Conservation (phyloP, 805 yeast genomes). For the Starmerella geochares region DNA sequence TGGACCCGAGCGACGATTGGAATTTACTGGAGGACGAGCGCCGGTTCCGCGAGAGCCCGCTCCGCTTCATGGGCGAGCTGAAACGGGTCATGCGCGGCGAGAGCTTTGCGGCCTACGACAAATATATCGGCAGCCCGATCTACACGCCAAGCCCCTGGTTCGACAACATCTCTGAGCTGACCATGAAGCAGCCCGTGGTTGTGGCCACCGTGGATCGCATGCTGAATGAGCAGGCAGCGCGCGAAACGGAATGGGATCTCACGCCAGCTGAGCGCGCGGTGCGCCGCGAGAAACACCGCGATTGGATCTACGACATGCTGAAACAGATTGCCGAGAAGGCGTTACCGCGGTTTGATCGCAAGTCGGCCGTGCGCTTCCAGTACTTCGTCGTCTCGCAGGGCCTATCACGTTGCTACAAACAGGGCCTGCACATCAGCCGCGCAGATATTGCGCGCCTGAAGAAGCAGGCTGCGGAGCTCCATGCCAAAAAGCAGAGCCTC, state of each 20-base stretch:
- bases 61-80: conserved; percentile 28
- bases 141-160: conserved; percentile 27
- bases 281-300: conserved; percentile 26
- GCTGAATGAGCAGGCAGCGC: conserved; percentile 28
- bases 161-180: conserved; percentile 27
- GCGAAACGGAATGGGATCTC: conserved; percentile 27
- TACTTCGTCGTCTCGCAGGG: conserved; percentile 34
- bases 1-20: conserved; percentile 11
- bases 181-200: conserved; percentile 29
- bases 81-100: conserved; percentile 30
- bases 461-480: conserved; percentile 31
- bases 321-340: conserved; percentile 29
- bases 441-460: conserved; percentile 31
- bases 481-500: conserved; percentile 31
- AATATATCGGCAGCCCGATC: conserved; percentile 32
- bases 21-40: conserved; percentile 15
- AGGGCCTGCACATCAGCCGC: conserved; percentile 35
- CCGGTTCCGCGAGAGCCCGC: conserved; percentile 34
- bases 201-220: conserved; percentile 28
- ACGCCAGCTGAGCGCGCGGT: conserved; percentile 24
- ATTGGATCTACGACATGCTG: conserved; percentile 30
- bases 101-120: conserved; percentile 33
- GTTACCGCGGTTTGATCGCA: conserved; percentile 32
- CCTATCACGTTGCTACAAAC: conserved; percentile 34
- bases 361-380: conserved; percentile 27